Conservation (phyloP, 2,329 filamentous ascomycete genomes). For the Trichophaea hybrida region DNA sequence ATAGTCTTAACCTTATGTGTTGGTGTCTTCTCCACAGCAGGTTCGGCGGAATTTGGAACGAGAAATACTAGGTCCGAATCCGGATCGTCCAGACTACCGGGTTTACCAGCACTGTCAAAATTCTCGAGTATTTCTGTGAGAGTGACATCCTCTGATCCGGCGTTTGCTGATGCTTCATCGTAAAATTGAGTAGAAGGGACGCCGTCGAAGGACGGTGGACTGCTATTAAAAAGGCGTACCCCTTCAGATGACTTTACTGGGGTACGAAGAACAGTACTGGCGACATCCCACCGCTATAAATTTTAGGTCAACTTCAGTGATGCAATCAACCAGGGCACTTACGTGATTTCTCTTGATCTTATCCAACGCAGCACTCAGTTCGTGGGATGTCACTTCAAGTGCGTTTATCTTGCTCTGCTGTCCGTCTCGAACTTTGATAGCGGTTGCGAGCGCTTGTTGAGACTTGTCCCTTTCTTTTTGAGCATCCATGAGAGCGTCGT, state of each 20-base stretch:
- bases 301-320: neutral
- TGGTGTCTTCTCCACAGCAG: too few relatives aligned
- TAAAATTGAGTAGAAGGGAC: neutral
- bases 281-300: neutral
- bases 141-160: too few relatives aligned
- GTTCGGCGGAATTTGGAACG: too few relatives aligned
- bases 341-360: neutral
- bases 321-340: neutral
- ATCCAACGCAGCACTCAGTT: neutral
- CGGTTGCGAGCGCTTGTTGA: neutral
- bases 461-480: neutral
- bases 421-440: neutral
- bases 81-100: too few relatives aligned
- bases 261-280: neutral
- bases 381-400: neutral
- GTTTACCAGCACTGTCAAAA: too few relatives aligned
- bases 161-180: too few relatives aligned
- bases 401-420: neutral
- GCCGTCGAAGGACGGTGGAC: neutral
- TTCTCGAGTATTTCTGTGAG: too few relatives aligned
- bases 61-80: too few relatives aligned
- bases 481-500: neutral
- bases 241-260: neutral
- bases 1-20: neutral
- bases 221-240: neutral